Evolutionary conservation across 2,329 filamentous ascomycete genomes (phyloP).

Genomic region (Trichoderma sp.): DNA sequence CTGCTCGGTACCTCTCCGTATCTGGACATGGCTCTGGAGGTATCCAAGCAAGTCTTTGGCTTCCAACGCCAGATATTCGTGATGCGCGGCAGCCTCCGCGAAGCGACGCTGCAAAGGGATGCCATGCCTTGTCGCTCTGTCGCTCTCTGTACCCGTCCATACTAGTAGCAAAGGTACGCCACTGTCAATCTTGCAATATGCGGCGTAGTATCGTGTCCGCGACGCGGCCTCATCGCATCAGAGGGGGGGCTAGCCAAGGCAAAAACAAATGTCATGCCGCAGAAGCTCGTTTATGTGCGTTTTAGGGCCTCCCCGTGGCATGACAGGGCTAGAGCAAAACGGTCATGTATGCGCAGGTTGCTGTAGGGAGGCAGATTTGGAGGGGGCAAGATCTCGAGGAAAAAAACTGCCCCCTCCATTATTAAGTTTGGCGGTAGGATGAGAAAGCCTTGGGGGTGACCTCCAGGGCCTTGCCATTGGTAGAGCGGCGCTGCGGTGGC

Average conservation of each 20-base stretch:
- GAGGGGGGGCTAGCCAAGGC: neutral
- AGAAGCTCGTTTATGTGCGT: constrained; percentile 18
- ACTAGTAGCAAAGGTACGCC: no score
- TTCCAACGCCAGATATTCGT: neutral
- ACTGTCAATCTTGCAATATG: neutral
- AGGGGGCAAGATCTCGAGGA: constrained; percentile 13
- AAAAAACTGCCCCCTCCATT: constrained; percentile 4
- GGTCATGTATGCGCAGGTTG: neutral
- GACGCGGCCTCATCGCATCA: neutral
- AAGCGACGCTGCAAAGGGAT: neutral
- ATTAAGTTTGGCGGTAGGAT: constrained; percentile 15
- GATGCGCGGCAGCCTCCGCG: neutral
- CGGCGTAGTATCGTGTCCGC: neutral
- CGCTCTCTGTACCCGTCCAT: neutral
- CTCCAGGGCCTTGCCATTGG: constrained; percentile 9
- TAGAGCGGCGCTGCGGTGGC: neutral
- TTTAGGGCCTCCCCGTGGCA: neutral
- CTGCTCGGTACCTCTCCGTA: constrained; percentile 17
- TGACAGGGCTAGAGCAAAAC: neutral
- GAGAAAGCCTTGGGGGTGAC: constrained; percentile 2
- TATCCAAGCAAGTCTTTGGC: neutral
- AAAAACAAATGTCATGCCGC: constrained; percentile 10
- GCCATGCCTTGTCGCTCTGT: neutral
- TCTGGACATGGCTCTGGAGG: neutral
- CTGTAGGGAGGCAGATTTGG: constrained; percentile 20